phyloP scores from a whole-genome alignment of 768 basidiomycete species.

The Lyophyllum decastes region DNA sequence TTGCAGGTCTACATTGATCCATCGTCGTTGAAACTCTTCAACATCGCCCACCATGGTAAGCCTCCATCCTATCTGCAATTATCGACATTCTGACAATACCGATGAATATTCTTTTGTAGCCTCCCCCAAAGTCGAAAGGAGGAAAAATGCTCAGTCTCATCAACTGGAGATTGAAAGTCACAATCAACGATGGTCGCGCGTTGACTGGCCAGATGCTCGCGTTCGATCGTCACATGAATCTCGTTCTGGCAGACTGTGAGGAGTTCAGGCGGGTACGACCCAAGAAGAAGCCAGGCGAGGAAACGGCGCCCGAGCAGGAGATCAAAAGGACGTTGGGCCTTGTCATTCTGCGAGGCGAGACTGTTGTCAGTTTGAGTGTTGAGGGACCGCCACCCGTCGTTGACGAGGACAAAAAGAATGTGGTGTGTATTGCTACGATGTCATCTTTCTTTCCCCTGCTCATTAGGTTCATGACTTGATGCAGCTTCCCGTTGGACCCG shows the following conservation, averaged over 20 bases:
- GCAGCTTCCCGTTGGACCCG: conserved; percentile 86
- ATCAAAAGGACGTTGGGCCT: conserved; percentile 96
- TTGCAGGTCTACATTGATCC: conserved; percentile 10
- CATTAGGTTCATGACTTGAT: conserved; percentile 9
- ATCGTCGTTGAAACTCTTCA: conserved; percentile 16
- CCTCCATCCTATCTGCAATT: neutral
- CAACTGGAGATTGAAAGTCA: conserved; percentile 97
- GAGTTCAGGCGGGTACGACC: conserved; percentile 92
- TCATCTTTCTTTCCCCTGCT: neutral
- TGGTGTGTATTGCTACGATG: conserved; percentile 45
- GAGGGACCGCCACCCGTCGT: conserved; percentile 93
- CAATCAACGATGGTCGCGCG: conserved; percentile 95
- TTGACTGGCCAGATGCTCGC: conserved; percentile 99
- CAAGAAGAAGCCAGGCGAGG: conserved; percentile 89
- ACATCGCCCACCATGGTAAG: conserved; percentile 59
- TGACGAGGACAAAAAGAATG: conserved; percentile 87
- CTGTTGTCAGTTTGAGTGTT: conserved; percentile 91
- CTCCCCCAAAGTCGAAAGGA: conserved; percentile 96
- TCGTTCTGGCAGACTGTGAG: conserved; percentile 97
- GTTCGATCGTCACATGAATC: conserved; percentile 99
- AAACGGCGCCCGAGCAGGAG: conserved; percentile 81
- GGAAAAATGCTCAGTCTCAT: conserved; percentile 98
- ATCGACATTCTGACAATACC: neutral
- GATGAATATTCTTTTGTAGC: conserved; percentile 44
- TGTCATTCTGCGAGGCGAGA: conserved; percentile 95